phyloP scores from a whole-genome alignment of 2,329 filamentous ascomycete species.

The Aspergillus sojae region DNA sequence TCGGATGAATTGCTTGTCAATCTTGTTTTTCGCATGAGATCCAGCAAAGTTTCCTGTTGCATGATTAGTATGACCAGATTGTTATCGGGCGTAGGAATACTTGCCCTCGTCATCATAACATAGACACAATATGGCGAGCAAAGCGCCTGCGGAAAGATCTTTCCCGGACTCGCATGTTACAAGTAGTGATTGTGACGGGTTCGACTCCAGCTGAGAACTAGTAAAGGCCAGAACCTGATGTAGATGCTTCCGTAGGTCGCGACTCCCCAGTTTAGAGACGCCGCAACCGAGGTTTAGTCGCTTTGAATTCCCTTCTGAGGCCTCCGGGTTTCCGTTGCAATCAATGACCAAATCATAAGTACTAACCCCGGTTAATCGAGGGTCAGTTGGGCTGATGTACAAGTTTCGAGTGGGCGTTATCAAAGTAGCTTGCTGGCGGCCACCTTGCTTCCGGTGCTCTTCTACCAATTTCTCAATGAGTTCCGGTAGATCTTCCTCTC shows the following conservation, averaged over 20 bases:
- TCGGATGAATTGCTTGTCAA: constrained; percentile 78
- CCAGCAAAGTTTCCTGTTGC: constrained; percentile 35
- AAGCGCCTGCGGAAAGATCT: constrained; percentile 77
- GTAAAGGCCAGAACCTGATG: constrained; percentile 64
- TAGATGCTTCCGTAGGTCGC: constrained; percentile 76
- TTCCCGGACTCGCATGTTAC: constrained; percentile 76
- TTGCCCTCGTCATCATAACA: constrained; percentile 68
- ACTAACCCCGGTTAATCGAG: constrained; percentile 41
- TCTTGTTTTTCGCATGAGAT: constrained; percentile 29
- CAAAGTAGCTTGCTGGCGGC: constrained; percentile 28
- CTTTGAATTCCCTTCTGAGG: constrained; percentile 42
- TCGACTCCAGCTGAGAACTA: constrained; percentile 32
- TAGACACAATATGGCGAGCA: constrained; percentile 74
- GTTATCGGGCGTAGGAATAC: constrained; percentile 21
- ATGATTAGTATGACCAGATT: constrained; percentile 6
- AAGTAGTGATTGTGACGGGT: constrained; percentile 47
- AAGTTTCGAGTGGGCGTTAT: constrained; percentile 44
- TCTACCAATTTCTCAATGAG: constrained; percentile 52
- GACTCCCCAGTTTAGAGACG: constrained; percentile 75
- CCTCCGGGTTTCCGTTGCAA: constrained; percentile 35
- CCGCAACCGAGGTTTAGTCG: constrained; percentile 65
- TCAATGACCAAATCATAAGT: constrained; percentile 49
- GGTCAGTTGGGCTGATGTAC: constrained; percentile 31
- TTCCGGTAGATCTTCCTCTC: constrained; percentile 65
- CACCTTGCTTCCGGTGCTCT: constrained; percentile 25